Conservation (phyloP, 441 rosid genomes). For the Croton setiger region DNA sequence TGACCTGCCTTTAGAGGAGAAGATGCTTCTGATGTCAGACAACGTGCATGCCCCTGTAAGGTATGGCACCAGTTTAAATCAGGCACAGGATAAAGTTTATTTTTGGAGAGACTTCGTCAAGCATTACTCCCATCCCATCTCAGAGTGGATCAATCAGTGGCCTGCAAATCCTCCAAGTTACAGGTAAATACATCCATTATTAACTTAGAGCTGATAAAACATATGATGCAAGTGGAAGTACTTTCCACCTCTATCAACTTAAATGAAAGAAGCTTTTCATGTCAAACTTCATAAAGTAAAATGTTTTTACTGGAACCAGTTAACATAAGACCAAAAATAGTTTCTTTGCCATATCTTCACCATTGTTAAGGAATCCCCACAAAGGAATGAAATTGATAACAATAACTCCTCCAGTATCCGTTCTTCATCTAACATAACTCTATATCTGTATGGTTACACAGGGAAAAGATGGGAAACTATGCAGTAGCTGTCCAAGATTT, state of each 20-base stretch:
- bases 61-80: conserved; percentile 71
- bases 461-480: conserved; percentile 59
- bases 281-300: neutral
- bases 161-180: conserved; percentile 66
- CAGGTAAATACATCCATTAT: conserved; percentile 31
- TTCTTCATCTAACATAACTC: too few species aligned
- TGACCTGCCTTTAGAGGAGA: conserved; percentile 60
- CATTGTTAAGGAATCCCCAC: neutral
- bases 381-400: neutral
- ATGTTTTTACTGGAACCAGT: neutral
- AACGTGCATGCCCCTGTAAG: conserved; percentile 56
- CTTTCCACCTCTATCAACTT: neutral
- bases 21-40: conserved; percentile 44
- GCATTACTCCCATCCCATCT: conserved; percentile 60
- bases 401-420: too few species aligned
- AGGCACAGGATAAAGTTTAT: conserved; percentile 45
- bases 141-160: conserved; percentile 60
- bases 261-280: neutral
- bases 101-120: conserved; percentile 84
- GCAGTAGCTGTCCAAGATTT: conserved; percentile 44
- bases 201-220: conserved; percentile 7
- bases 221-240: neutral
- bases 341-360: neutral
- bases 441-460: conserved; percentile 9
- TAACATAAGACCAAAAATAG: neutral